Conservation (phyloP, 306 rosid genomes). For the Vigna mungo region DNA sequence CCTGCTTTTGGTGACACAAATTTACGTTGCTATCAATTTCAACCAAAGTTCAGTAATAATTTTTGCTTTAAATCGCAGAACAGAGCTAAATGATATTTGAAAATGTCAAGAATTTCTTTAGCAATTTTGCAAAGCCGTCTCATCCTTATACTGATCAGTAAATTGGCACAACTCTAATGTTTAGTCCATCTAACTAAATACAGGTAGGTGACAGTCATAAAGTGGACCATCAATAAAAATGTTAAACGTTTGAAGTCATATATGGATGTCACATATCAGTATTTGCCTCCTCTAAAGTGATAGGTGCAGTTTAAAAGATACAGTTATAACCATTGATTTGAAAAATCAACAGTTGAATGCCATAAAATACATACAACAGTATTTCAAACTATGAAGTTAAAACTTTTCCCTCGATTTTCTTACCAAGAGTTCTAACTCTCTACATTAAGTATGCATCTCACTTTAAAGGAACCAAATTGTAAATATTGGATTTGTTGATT, state of each 20-base stretch:
- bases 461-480: background rate
- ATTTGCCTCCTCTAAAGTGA: background rate
- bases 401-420: background rate
- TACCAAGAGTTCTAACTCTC: background rate
- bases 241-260: background rate
- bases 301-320: background rate
- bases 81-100: constrained; percentile 36
- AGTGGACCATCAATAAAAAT: background rate
- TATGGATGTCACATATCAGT: constrained; percentile 18
- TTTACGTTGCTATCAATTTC: constrained; percentile 22
- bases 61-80: constrained; percentile 6
- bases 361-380: background rate
- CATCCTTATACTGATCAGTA: constrained; percentile 19
- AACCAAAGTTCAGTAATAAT: constrained; percentile 6
- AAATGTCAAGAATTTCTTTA: constrained; percentile 24
- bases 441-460: background rate
- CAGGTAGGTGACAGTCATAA: constrained; percentile 14
- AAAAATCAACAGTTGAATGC: background rate
- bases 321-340: too few relatives aligned
- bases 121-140: constrained; percentile 14
- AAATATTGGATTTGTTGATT: background rate
- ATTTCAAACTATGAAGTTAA: background rate
- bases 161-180: constrained; percentile 17
- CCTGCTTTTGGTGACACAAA: constrained; percentile 31
- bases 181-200: constrained; percentile 17